Percentiles rank a stretch among this genome's conserved stretches.
phyloP scores from a whole-genome alignment of 768 basidiomycete species.

The Tubosaeta sp. region DNA sequence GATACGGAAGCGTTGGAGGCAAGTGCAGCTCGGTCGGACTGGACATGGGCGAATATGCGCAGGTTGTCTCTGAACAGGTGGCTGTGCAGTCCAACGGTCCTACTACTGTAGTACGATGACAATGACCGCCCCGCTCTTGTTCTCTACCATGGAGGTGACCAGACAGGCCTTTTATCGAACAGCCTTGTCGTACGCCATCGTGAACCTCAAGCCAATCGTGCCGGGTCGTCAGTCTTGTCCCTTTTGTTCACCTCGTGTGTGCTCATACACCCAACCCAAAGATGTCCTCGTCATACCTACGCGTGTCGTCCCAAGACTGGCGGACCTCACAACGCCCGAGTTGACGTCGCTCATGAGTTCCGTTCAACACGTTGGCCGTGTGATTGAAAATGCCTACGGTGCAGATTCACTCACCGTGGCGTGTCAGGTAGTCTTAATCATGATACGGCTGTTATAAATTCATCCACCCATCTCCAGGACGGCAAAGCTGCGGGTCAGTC shows the following conservation, averaged over 20 bases:
- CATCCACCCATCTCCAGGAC: conserved; percentile 50
- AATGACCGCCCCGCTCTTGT: conserved; percentile 42
- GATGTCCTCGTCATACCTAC: conserved; percentile 63
- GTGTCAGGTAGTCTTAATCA: conserved; percentile 61
- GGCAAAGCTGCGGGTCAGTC: conserved; percentile 81
- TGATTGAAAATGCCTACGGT: conserved; percentile 77
- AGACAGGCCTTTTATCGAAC: conserved; percentile 71
- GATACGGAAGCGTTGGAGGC: conserved; percentile 78
- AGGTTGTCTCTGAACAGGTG: conserved; percentile 9
- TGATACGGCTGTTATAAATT: neutral
- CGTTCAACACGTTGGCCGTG: conserved; percentile 72
- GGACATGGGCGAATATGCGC: conserved; percentile 36
- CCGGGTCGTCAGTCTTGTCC: conserved; percentile 73
- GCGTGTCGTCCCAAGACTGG: conserved; percentile 50
- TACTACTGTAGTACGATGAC: neutral
- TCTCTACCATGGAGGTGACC: conserved; percentile 78
- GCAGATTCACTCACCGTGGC: conserved; percentile 85
- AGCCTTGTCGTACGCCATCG: conserved; percentile 74
- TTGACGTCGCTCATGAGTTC: conserved; percentile 75
- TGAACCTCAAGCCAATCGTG: conserved; percentile 92
- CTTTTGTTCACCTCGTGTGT: no score
- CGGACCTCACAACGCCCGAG: conserved; percentile 60
- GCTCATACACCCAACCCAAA: conserved; percentile 24
- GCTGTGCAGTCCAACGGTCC: conserved; percentile 14
- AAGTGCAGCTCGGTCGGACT: conserved; percentile 73